Evolutionary conservation across 2,329 filamentous ascomycete species (phyloP).

Genomic region (Sphaerostilbella broomeana): DNA sequence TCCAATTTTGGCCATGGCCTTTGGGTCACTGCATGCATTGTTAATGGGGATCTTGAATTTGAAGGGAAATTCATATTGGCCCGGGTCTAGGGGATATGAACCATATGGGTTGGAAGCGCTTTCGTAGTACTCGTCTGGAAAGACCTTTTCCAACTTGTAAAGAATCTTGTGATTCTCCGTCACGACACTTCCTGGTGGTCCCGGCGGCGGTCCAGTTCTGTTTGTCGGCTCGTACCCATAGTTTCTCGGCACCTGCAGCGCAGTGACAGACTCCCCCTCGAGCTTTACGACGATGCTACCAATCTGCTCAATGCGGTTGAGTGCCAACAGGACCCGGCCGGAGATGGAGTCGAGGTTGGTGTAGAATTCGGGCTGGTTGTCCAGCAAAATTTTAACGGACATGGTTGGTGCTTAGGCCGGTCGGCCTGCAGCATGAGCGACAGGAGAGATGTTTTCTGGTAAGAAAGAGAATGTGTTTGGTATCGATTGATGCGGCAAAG

Average conservation of each 20-base stretch:
- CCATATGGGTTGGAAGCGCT: conserved; percentile 35
- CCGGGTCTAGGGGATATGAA: conserved; percentile 56
- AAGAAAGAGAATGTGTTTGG: not conserved
- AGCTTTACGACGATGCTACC: conserved; percentile 74
- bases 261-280: conserved; percentile 69
- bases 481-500: not conserved
- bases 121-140: conserved; percentile 50
- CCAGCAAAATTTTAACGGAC: conserved; percentile 61
- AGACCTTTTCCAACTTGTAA: conserved; percentile 68
- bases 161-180: conserved; percentile 65
- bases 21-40: conserved; percentile 57
- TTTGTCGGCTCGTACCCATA: conserved; percentile 34
- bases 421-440: too few species aligned
- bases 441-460: too few species aligned
- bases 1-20: conserved; percentile 47
- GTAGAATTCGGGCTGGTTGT: conserved; percentile 63
- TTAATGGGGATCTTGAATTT: conserved; percentile 72
- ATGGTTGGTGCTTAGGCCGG: conserved; percentile 34
- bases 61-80: conserved; percentile 71
- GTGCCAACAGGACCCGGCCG: conserved; percentile 50
- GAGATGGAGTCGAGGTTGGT: conserved; percentile 72
- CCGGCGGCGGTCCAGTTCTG: conserved; percentile 21
- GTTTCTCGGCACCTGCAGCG: conserved; percentile 47
- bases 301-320: conserved; percentile 62
- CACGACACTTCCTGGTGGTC: conserved; percentile 36